A percentile compares a stretch with the other conserved stretches of the same genome.
These are phyloP conservation scores for Geranium incanum DNA, from an alignment of 441 rosid species.

Conservation along the genomic window DNA sequence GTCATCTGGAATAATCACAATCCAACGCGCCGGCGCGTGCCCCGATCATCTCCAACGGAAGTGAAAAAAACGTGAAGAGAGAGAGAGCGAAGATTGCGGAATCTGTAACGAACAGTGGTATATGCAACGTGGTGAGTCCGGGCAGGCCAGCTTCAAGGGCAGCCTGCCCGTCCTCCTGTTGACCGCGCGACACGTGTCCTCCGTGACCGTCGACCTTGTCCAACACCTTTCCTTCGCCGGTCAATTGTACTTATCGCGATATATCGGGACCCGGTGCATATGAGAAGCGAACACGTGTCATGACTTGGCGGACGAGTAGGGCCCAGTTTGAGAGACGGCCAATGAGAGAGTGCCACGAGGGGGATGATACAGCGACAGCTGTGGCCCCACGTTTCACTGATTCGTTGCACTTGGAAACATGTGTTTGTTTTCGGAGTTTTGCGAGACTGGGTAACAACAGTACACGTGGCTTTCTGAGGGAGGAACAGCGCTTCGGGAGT, in stretches of 20 bases:
- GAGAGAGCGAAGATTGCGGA: neutral
- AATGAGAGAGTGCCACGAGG: too few species aligned
- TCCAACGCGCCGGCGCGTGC: neutral
- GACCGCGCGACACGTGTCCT: neutral
- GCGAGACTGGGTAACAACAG: neutral
- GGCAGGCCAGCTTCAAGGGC: neutral
- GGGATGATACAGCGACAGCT: neutral
- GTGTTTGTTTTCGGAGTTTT: neutral
- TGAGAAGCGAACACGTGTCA: neutral
- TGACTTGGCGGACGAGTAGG: neutral
- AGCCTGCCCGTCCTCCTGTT: neutral
- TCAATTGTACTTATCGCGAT: neutral
- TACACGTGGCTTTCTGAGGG: neutral
- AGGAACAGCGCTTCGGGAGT: neutral
- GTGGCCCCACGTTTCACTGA: neutral
- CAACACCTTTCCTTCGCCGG: neutral
- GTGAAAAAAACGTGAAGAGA: neutral
- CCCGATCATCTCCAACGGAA: neutral
- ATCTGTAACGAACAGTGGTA: neutral
- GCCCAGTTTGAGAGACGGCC: neutral
- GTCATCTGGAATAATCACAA: constrained; percentile 25
- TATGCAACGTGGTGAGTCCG: neutral
- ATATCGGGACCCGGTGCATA: neutral
- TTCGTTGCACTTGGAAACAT: neutral
- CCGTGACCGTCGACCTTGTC: neutral